Evolutionary conservation across 176 grass and related monocot genomes (phyloP).

Genomic region (Thinopyrum elongatum): DNA sequence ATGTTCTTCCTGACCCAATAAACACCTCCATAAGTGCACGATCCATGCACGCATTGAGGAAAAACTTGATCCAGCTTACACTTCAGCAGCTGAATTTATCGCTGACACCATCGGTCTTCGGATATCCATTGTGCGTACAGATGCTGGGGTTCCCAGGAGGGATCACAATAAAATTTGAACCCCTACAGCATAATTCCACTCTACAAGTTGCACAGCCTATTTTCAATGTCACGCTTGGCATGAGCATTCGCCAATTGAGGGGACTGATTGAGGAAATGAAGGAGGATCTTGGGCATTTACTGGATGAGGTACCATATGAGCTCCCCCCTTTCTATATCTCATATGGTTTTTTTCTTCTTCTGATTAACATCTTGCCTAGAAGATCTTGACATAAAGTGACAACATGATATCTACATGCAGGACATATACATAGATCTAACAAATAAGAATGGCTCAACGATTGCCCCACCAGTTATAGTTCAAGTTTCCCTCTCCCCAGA

Average conservation of each 20-base stretch:
- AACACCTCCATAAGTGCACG: conserved; percentile 30
- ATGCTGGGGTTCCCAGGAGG: conserved; percentile 56
- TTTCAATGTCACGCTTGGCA: conserved; percentile 35
- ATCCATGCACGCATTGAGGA: conserved; percentile 21
- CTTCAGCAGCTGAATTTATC: conserved; percentile 40
- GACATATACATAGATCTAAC: conserved; percentile 26
- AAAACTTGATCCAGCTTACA: conserved; percentile 32
- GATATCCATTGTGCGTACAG: conserved; percentile 39
- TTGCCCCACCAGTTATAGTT: conserved; percentile 34
- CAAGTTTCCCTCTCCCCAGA: conserved; percentile 21
- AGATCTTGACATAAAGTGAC: conserved; percentile 17
- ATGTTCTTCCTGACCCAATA: conserved; percentile 36
- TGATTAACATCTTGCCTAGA: neutral
- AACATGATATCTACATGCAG: conserved; percentile 24
- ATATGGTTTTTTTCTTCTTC: neutral
- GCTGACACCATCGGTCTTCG: conserved; percentile 43
- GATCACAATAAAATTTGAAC: conserved; percentile 26
- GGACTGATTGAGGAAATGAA: conserved; percentile 6
- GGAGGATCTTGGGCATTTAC: neutral
- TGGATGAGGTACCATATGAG: conserved; percentile 27
- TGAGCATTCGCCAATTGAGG: conserved; percentile 30
- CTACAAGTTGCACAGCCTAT: neutral
- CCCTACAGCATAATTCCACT: conserved; percentile 7
- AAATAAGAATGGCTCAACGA: conserved; percentile 51
- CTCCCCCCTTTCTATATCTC: neutral